Evolutionary conservation across 345 rosid genomes (phyloP).

Genomic region (Sonneratia caseolaris): DNA sequence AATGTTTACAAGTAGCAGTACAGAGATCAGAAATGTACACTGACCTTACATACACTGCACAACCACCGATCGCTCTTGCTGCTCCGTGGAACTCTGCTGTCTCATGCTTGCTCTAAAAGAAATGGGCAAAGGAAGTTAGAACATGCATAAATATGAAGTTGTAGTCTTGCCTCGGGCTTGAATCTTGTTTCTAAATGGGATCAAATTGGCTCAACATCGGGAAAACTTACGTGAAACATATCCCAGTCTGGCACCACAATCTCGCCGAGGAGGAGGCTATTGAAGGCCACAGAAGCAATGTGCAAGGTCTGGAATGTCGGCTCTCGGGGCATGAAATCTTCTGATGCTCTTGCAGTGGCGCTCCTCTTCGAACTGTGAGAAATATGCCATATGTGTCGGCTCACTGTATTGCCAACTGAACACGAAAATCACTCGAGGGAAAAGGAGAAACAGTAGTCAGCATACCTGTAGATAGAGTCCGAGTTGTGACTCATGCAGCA

Average conservation of each 20-base stretch:
- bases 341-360: slow-evolving; percentile 51
- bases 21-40: background rate
- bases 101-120: slow-evolving; percentile 46
- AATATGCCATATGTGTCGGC: background rate
- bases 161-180: background rate
- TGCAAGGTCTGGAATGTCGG: slow-evolving; percentile 51
- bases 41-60: slow-evolving; percentile 55
- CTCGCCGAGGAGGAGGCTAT: slow-evolving; percentile 56
- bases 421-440: background rate
- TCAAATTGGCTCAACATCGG: background rate
- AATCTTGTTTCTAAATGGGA: background rate
- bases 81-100: slow-evolving; percentile 52
- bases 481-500: slow-evolving; percentile 57
- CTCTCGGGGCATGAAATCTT: slow-evolving; percentile 62
- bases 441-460: background rate
- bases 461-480: slow-evolving; percentile 48
- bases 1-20: slow-evolving; percentile 1
- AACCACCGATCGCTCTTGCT: slow-evolving; percentile 58
- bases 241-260: slow-evolving; percentile 45
- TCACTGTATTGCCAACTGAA: background rate
- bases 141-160: background rate
- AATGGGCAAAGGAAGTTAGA: background rate
- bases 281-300: slow-evolving; percentile 51
- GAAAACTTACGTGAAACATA: slow-evolving; percentile 14
- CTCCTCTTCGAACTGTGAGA: slow-evolving; percentile 34